A percentile compares a stretch with the other conserved stretches of the same genome.
These are phyloP conservation scores for Pilaira anomala DNA, from an alignment of 192 early-diverging fungal species.

Conservation along the genomic window DNA sequence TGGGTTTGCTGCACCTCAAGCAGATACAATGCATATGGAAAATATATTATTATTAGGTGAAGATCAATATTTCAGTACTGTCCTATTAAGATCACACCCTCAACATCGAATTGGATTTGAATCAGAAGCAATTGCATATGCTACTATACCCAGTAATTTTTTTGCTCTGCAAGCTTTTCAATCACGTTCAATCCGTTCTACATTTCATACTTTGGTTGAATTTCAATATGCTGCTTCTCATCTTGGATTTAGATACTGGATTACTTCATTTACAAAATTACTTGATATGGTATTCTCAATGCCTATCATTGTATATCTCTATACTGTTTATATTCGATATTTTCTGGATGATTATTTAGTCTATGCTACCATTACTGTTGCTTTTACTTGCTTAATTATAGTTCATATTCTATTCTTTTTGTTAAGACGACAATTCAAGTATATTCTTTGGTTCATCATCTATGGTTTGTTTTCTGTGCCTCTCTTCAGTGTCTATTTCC, in stretches of 20 bases:
- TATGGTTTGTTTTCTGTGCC: conserved; percentile 31
- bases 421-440: conserved; percentile 33
- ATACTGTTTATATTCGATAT: conserved; percentile 28
- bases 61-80: conserved; percentile 35
- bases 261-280: conserved; percentile 33
- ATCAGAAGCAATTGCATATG: conserved; percentile 34
- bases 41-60: conserved; percentile 38
- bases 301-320: conserved; percentile 34
- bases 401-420: conserved; percentile 36
- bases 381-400: conserved; percentile 20
- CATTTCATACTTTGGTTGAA: conserved; percentile 38
- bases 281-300: conserved; percentile 29
- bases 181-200: conserved; percentile 23
- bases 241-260: conserved; percentile 29
- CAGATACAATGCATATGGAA: conserved; percentile 37
- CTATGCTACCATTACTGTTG: conserved; percentile 23
- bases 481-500: conserved; percentile 37
- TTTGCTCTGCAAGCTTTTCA: conserved; percentile 34
- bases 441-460: conserved; percentile 34
- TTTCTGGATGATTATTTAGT: conserved; percentile 21
- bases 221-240: conserved; percentile 23
- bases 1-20: conserved; percentile 23
- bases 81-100: conserved; percentile 35
- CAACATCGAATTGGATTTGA: conserved; percentile 37
- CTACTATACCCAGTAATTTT: conserved; percentile 34